Evolutionary conservation across 2,329 filamentous ascomycete genomes (phyloP), one percentile per base, ranked within the genome.

Genomic region (Clonostachys byssicola): DNA sequence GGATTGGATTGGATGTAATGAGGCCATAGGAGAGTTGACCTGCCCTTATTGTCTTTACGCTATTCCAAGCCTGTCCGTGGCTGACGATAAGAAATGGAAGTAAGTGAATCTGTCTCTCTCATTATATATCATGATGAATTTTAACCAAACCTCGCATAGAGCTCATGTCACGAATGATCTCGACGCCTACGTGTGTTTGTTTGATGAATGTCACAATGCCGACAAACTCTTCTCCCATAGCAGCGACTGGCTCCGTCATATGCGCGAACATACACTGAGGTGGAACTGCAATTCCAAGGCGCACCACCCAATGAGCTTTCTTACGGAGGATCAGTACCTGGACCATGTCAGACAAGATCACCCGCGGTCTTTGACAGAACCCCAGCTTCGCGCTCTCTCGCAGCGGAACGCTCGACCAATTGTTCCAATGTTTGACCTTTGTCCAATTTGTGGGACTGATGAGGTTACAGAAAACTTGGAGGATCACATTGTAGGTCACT

Each of bases 151-250:
- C n/a, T 30, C 16, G 18, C 14, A 23, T 23, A 55, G 52, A 40
- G 18, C 41, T 17, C 53, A 55, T 30, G 47, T 55, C 17, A 50
- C 45, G 36, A 48, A 48, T 20, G 55, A 57, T 14, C 48, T 57
- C 0, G 52, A 57, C n/a, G 48, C 52, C 4, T 56, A 56, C 16
- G 49, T 57, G 1, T 57, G 54, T 33, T 38, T 54, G 0, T 53
- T 55, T 33, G 49, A 53, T 5, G 41, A 50, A 1, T 57, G 55
- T n/a, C 44, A 55, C 33, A 17, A 40, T 5, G 10, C 49, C 1
- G 49, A 49, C 2, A 4, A 20, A 2, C 45, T 57, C 0, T 56
- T 49, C 30, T 48, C 13, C 6, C 48, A 48, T 3, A 17, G 45
- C 10, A 46, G 46, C 6, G 49, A 48, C 51, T 30, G 53, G 53